These are phyloP conservation scores for Pistacia integerrima DNA, from an alignment of 345 rosid species.

Conservation along the genomic window DNA sequence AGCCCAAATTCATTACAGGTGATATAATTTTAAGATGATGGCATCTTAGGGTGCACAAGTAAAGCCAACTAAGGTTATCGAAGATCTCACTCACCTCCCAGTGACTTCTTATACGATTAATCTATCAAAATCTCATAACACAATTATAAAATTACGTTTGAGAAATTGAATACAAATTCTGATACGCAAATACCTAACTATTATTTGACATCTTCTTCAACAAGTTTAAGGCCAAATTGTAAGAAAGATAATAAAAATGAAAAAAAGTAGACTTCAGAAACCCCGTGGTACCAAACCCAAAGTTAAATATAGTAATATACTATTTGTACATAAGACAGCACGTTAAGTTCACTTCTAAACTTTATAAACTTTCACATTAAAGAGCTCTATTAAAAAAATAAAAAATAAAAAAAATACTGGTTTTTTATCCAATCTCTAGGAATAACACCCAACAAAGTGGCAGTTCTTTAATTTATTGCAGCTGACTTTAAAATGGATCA, in stretches of 20 bases:
- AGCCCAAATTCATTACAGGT: not conserved
- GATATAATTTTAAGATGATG: not conserved
- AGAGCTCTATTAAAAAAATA: too few relatives aligned
- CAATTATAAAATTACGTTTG: not conserved
- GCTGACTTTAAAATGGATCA: not conserved
- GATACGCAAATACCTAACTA: not conserved
- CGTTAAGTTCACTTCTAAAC: not conserved
- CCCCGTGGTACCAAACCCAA: not conserved
- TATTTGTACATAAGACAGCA: not conserved
- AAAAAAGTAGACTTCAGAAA: not conserved
- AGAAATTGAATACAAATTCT: not conserved
- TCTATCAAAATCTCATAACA: not conserved
- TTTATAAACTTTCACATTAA: not conserved
- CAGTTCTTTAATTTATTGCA: not conserved
- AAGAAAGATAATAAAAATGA: not conserved
- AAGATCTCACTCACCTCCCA: not conserved
- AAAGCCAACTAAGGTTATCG: not conserved
- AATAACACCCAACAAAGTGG: not conserved
- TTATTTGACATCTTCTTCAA: slow-evolving; percentile 7
- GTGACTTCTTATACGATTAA: not conserved
- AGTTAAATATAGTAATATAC: not conserved
- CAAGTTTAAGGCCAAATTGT: not conserved
- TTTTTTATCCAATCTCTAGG: too few relatives aligned
- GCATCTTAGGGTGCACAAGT: not conserved
- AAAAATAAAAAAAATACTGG: too few relatives aligned